Conservation (phyloP, 306 rosid species). For the Cicer yamashitae region DNA sequence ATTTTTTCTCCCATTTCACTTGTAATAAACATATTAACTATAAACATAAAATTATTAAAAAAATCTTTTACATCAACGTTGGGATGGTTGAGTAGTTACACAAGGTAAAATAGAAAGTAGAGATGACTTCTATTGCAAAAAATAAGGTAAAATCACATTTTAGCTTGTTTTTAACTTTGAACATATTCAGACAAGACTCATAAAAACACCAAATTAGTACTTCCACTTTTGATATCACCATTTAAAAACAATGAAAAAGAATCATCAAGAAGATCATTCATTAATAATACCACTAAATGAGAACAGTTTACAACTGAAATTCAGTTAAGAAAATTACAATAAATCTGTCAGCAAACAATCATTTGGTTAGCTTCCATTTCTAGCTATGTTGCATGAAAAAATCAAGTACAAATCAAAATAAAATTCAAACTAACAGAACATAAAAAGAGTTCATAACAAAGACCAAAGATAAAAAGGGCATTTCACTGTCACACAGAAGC, state of each 20-base stretch:
- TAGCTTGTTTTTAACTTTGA: no score
- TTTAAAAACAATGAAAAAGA: constrained; percentile 22
- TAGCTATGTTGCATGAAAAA: constrained; percentile 49
- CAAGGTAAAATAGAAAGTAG: no score
- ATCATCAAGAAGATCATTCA: constrained; percentile 33
- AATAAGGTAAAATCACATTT: no score
- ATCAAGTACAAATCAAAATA: constrained; percentile 38
- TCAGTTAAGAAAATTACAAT: constrained; percentile 38
- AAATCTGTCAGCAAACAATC: constrained; percentile 48
- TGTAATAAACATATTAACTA: no score
- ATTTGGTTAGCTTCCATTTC: constrained; percentile 43
- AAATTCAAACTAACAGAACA: constrained; percentile 31
- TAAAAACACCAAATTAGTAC: no score
- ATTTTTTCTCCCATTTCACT: no score
- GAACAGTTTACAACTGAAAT: constrained; percentile 36
- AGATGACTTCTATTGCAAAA: no score
- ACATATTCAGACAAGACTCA: no score
- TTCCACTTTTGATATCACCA: no score
- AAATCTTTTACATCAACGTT: no score
- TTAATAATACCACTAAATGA: constrained; percentile 43
- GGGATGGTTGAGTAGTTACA: no score
- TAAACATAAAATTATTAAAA: no score
- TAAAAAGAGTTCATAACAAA: constrained; percentile 23
- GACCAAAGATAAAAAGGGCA: neutral
- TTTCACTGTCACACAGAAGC: constrained; percentile 61